Base-by-base conservation (phyloP, 1,284 basidiomycete species). In the Ceratobasidium sp. region DNA sequence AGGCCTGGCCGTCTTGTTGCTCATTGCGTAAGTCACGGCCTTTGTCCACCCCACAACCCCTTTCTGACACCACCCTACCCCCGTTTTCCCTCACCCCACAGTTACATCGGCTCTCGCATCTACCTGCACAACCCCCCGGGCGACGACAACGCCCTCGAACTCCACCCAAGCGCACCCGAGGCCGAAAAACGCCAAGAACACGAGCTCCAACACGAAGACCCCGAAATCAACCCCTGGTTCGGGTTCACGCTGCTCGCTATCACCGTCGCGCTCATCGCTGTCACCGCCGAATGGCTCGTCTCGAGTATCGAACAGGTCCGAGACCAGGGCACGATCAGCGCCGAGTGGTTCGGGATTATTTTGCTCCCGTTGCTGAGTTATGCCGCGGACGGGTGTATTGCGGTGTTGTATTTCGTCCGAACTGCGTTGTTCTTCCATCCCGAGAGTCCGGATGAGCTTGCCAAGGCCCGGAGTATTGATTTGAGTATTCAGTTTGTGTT, bases 71-170 rank as follows among this genome's bases (percentile, higher is more conserved):
- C 13, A 2, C 19, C 37, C 34, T 34, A 34, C 34, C 34, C 34
- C 34, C 34, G 34, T 34, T 34, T 34, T 4, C 49, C 43, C 43
- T 19, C 43, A 9, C 19, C 53, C 24, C 19, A 29, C 75, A 90
- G 89, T 7, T 91, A 92, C 77, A 79, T 91, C 37, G 84, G 82
- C 63, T 91, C 90, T 9, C 86, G 90, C 9, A 84, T 91, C 49
- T 92, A 87, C 81, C 80, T 91, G 43, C 88, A 90, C 79, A 87
- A 91, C 77, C 90, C 90, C 3, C 90, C 90, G 0, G 89, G 89
- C 11, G 84, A 88, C 1, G 84, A 84, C 34, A 87, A 88, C 74
- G 83, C 82, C 9, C 81, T 87, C 22, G 80, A 79, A 9, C 79
- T 83, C 2, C 81, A 82, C 34, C 82, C 84, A 0, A 81, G 85